Evolutionary conservation across 2,329 filamentous ascomycete genomes (phyloP).

Genomic region (Trichoderma guizhouense): DNA sequence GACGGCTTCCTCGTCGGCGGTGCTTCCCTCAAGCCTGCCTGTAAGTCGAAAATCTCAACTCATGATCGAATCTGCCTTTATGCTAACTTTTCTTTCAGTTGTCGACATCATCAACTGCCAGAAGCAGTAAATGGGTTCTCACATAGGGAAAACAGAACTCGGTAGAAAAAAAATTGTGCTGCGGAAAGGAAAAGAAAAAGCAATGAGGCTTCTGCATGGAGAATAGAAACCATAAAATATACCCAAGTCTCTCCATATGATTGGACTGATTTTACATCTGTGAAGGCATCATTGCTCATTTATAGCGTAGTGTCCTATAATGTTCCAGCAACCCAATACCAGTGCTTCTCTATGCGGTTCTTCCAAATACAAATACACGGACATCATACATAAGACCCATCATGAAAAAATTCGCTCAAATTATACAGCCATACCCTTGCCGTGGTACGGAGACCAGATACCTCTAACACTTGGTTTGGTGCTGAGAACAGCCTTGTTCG

Average conservation of each 20-base stretch:
- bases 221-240: not conserved
- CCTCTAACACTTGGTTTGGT: constrained; percentile 65
- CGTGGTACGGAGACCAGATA: constrained; percentile 69
- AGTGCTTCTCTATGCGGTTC: constrained; percentile 20
- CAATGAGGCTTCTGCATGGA: not conserved
- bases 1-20: constrained; percentile 97
- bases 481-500: constrained; percentile 62
- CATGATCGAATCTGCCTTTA: not conserved
- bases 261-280: not conserved
- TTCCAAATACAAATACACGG: constrained; percentile 30
- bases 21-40: constrained; percentile 94
- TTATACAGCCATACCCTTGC: constrained; percentile 54
- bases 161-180: not conserved
- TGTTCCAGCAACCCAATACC: constrained; percentile 31
- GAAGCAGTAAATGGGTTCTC: constrained; percentile 40
- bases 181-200: not conserved
- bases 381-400: constrained; percentile 20
- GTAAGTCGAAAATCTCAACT: constrained; percentile 48
- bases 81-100: constrained; percentile 36
- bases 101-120: constrained; percentile 58
- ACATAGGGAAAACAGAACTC: not conserved
- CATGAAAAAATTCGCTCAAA: constrained; percentile 8
- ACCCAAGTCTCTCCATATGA: not conserved
- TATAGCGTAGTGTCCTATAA: constrained; percentile 14
- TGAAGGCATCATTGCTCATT: constrained; percentile 1